These are phyloP conservation scores for Pythium coloratum DNA, from an alignment of 352 stramenopile species.

Conservation along the genomic window DNA sequence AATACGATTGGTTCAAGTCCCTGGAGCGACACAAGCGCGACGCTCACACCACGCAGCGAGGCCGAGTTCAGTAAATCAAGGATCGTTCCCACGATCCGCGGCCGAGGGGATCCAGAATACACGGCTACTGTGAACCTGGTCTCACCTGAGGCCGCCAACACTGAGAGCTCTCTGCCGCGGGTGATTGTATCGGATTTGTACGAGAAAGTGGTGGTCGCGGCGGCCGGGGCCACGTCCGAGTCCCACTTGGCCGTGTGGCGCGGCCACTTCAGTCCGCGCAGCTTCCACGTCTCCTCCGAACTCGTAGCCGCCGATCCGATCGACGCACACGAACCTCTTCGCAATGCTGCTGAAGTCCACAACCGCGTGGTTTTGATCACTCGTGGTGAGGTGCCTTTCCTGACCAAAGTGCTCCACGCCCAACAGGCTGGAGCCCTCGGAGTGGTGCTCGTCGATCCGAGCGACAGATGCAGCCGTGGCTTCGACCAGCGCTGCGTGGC, in stretches of 20 bases:
- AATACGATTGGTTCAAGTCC: slow-evolving; percentile 55
- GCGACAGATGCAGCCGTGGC: slow-evolving; percentile 37
- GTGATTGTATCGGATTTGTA: slow-evolving; percentile 54
- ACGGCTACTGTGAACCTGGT: neutral
- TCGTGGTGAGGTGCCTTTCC: slow-evolving; percentile 53
- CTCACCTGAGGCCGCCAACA: neutral
- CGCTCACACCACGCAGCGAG: slow-evolving; percentile 16
- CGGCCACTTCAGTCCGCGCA: slow-evolving; percentile 60
- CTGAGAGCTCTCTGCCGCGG: neutral
- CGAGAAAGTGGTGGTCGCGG: slow-evolving; percentile 36
- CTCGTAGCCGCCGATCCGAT: slow-evolving; percentile 62
- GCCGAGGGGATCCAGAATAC: slow-evolving; percentile 47
- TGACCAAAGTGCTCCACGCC: slow-evolving; percentile 68
- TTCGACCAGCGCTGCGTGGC: slow-evolving; percentile 79
- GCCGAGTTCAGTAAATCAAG: neutral
- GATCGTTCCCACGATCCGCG: slow-evolving; percentile 43
- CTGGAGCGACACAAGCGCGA: slow-evolving; percentile 50
- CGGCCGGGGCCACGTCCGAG: slow-evolving; percentile 13
- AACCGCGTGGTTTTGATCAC: slow-evolving; percentile 61
- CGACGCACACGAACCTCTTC: slow-evolving; percentile 49
- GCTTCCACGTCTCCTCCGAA: slow-evolving; percentile 71
- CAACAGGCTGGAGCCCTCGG: slow-evolving; percentile 67
- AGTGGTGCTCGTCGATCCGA: slow-evolving; percentile 58
- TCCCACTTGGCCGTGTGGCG: slow-evolving; percentile 57
- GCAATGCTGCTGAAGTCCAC: slow-evolving; percentile 47